Evolutionary conservation across 1,139 yeast genomes (phyloP).

Genomic region (Yamadazyma taylorii): DNA sequence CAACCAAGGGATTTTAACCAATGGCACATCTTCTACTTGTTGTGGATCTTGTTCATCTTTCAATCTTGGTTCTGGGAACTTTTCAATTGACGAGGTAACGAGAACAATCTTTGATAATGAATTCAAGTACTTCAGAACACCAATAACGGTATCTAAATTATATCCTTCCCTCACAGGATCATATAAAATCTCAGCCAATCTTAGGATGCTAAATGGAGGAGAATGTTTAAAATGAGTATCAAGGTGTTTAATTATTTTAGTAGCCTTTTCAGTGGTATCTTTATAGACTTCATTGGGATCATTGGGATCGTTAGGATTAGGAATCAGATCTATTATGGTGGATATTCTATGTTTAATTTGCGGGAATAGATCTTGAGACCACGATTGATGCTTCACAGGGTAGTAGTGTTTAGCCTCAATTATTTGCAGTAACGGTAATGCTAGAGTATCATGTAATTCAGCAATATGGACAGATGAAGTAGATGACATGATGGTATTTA

Average conservation of each 20-base stretch:
- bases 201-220: constrained; percentile 61
- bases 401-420: constrained; percentile 12
- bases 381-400: constrained; percentile 1
- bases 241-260: constrained; percentile 18
- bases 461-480: constrained; percentile 2
- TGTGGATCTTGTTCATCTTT: constrained; percentile 3
- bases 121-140: constrained; percentile 30
- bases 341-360: constrained; percentile 4
- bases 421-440: constrained; percentile 10
- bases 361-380: constrained; percentile 5
- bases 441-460: constrained; percentile 10
- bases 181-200: constrained; percentile 54
- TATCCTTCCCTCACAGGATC: constrained; percentile 38
- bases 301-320: no score
- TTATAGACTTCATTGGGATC: not conserved
- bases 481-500: no score
- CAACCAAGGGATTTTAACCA: constrained; percentile 52
- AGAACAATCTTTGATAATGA: constrained; percentile 27
- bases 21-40: constrained; percentile 14
- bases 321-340: constrained; percentile 1
- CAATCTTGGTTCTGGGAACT: constrained; percentile 23
- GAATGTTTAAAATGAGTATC: constrained; percentile 24
- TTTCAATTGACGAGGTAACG: constrained; percentile 29
- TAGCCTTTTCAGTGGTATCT: constrained; percentile 4
- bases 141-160: constrained; percentile 27